Evolutionary conservation across 1,139 yeast species (phyloP), one percentile per base, ranked within the genome.

Genomic region (Sugiyamaella castrensis): DNA sequence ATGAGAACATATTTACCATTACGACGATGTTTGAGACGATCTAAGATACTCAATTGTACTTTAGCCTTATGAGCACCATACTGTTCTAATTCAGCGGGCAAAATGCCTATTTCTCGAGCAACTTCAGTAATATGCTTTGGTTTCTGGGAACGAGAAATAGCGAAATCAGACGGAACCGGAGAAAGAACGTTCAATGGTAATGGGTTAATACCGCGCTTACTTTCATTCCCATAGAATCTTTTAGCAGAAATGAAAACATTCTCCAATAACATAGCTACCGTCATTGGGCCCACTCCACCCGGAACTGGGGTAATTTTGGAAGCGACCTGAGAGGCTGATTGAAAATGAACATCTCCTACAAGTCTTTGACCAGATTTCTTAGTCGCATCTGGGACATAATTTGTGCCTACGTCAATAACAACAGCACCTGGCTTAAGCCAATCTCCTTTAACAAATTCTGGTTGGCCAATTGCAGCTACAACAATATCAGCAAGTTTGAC

Each of bases 241-340:
- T 84, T 80, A 33, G 98, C 96, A 39, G 97, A 88, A 53, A 77
- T 73, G 39, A 85, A 77, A 31, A 91, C 96, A 67, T 92, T 92
- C 61, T 84, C 84, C 65, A 91, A 79, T 49, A 92, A 78, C 86
- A 89, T 87, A 40, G 98, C 97, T 44, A 92, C 98, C 9, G 98
- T 92, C 98, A 92, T 92, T 59, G 98, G 98, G 42, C 98, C 98
- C 53, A 92, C 98, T 57, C 98, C 98, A 64, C 98, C 98, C 46
- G 98, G 98, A 53, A 92, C 98, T n/a, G 98, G 98, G 24, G 98
- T 92, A 64, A 92, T 79, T 66, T 78, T 76, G 31, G 84, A 75
- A 16, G 95, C 96, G 50, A 77, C 80, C 50, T 77, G 72, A 45
- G 76, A 64, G 45, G 89, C 89, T 16, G 80, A 71, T 45, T 75